These are phyloP conservation scores for Kentomonas sorsogonicus DNA, from an alignment of 208 protist species.

Conservation along the genomic window DNA sequence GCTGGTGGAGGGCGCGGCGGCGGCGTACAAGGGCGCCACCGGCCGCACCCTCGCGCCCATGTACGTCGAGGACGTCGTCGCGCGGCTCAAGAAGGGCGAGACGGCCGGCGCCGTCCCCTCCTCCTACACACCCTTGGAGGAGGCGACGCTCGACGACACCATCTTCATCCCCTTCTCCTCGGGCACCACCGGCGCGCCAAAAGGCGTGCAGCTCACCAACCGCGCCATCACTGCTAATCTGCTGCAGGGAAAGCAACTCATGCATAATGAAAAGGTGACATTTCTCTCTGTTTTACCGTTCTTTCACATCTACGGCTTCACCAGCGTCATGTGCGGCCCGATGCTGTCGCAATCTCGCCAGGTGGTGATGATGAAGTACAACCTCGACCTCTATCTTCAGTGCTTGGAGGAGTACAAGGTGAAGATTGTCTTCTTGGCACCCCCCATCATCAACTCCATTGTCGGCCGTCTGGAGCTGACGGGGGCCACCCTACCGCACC, in stretches of 20 bases:
- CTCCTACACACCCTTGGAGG: conserved; percentile 7
- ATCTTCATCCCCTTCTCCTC: conserved; percentile 37
- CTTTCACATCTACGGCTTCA: conserved; percentile 84
- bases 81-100: neutral
- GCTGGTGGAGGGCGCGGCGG: neutral
- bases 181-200: conserved; percentile 38
- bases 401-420: conserved; percentile 25
- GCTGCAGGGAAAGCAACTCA: conserved; percentile 16
- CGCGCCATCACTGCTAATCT: conserved; percentile 22
- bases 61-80: conserved; percentile 6
- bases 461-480: conserved; percentile 36
- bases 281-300: conserved; percentile 50
- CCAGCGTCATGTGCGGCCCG: conserved; percentile 24
- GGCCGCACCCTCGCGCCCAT: neutral
- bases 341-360: conserved; percentile 20
- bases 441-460: conserved; percentile 68
- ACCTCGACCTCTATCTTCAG: conserved; percentile 18
- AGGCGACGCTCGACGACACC: conserved; percentile 23
- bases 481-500: conserved; percentile 7
- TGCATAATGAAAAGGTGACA: conserved; percentile 9
- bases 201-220: conserved; percentile 54
- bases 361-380: conserved; percentile 46
- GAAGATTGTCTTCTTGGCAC: conserved; percentile 46
- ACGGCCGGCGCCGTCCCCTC: conserved; percentile 4
- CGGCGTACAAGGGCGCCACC: neutral